These are phyloP conservation scores for Aspergillus aculeatus DNA, from an alignment of 2,329 filamentous ascomycete genomes.

Conservation along the genomic window DNA sequence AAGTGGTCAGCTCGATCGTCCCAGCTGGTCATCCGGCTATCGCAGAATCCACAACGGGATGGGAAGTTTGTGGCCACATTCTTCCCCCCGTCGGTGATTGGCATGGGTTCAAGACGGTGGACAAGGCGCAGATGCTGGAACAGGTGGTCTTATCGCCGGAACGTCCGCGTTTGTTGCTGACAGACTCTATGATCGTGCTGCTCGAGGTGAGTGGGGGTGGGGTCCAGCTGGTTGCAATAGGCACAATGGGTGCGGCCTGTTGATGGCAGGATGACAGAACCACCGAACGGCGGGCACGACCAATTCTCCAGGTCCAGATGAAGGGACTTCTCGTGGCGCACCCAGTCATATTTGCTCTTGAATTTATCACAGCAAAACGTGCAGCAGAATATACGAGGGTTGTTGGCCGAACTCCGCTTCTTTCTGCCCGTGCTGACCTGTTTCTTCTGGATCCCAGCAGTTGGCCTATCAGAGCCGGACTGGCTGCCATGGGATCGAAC, in stretches of 20 bases:
- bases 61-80: slow-evolving; percentile 44
- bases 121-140: slow-evolving; percentile 54
- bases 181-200: slow-evolving; percentile 50
- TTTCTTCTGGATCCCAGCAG: too few species aligned
- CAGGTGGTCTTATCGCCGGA: slow-evolving; percentile 56
- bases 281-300: slow-evolving; percentile 21
- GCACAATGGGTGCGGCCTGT: slow-evolving; percentile 38
- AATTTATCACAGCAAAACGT: slow-evolving; percentile 23
- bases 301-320: slow-evolving; percentile 24
- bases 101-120: slow-evolving; percentile 43
- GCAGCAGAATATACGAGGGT: slow-evolving; percentile 12
- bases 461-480: too few species aligned
- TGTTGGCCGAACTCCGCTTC: too few species aligned
- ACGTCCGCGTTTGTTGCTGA: slow-evolving; percentile 49
- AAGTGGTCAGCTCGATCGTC: slow-evolving; percentile 53
- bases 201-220: slow-evolving; percentile 48
- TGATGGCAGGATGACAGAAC: slow-evolving; percentile 1
- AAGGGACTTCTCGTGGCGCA: slow-evolving; percentile 25
- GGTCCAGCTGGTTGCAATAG: slow-evolving; percentile 50
- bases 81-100: slow-evolving; percentile 17
- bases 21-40: slow-evolving; percentile 48
- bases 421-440: too few species aligned
- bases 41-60: slow-evolving; percentile 53
- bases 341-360: slow-evolving; percentile 27
- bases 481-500: too few species aligned